These are phyloP conservation scores for Phytophthora cryptogea DNA, from an alignment of 352 stramenopile genomes.

Conservation along the genomic window DNA sequence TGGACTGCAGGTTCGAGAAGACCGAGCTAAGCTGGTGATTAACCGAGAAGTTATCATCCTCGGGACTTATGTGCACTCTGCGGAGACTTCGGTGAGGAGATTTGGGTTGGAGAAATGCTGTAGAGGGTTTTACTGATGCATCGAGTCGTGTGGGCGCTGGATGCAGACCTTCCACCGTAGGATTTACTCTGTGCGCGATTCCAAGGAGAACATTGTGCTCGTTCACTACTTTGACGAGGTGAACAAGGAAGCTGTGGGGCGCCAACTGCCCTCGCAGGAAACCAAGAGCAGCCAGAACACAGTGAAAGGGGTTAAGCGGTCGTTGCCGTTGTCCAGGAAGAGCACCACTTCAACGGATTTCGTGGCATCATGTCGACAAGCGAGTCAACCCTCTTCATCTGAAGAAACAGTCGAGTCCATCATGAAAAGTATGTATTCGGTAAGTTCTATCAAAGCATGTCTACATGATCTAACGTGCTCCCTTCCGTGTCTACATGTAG, in stretches of 20 bases:
- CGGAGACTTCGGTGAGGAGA: conserved; percentile 54
- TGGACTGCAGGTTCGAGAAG: conserved; percentile 62
- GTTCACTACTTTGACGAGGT: conserved; percentile 89
- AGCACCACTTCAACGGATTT: background rate
- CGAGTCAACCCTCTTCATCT: conserved; percentile 10
- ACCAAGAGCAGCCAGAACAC: conserved; percentile 6
- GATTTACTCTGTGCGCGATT: conserved; percentile 80
- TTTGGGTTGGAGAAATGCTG: background rate
- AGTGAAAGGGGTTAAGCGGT: conserved; percentile 44
- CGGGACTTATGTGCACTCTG: conserved; percentile 84
- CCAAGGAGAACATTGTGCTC: conserved; percentile 70
- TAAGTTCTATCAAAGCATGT: background rate
- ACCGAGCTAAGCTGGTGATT: conserved; percentile 85
- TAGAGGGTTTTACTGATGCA: background rate
- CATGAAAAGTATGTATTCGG: conserved; percentile 51
- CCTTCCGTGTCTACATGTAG: conserved; percentile 35
- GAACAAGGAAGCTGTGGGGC: conserved; percentile 41
- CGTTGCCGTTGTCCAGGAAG: conserved; percentile 25
- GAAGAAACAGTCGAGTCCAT: conserved; percentile 55
- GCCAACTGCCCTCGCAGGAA: conserved; percentile 3
- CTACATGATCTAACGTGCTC: background rate
- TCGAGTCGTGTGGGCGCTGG: background rate
- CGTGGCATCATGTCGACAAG: conserved; percentile 14
- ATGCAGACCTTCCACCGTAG: conserved; percentile 80
- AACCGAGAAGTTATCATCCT: conserved; percentile 83